Evolutionary conservation across 2,329 filamentous ascomycete species (phyloP).

Genomic region (Aureobasidium sp.): DNA sequence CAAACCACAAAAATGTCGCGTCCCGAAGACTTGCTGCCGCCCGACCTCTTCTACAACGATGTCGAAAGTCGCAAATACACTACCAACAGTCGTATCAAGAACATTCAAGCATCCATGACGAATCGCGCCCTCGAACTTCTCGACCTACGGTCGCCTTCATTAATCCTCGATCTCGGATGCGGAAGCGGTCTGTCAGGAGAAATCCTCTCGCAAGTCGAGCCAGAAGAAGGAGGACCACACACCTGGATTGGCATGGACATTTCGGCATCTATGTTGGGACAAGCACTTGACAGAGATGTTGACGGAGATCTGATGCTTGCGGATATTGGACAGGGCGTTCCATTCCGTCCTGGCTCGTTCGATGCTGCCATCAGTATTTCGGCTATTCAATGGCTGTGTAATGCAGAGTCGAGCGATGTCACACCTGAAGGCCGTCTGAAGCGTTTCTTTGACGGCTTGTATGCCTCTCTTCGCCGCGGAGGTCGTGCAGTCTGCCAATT

Average conservation of each 20-base stretch:
- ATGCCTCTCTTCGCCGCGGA: conserved; percentile 73
- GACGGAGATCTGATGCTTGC: conserved; percentile 91
- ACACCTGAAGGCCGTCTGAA: conserved; percentile 68
- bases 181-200: conserved; percentile 91
- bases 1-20: conserved; percentile 68
- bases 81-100: conserved; percentile 88
- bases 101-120: conserved; percentile 93
- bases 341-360: conserved; percentile 85
- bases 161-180: conserved; percentile 95
- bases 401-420: conserved; percentile 83
- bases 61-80: conserved; percentile 95
- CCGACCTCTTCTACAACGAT: conserved; percentile 97
- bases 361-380: conserved; percentile 93
- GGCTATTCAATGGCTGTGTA: conserved; percentile 98
- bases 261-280: conserved; percentile 89
- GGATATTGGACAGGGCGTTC: conserved; percentile 91
- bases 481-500: conserved; percentile 89
- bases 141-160: conserved; percentile 66
- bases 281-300: conserved; percentile 83
- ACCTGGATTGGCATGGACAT: conserved; percentile 98
- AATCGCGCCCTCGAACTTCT: conserved; percentile 87
- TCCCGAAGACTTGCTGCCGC: conserved; percentile 88
- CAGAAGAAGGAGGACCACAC: conserved; percentile 74
- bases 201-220: conserved; percentile 68
- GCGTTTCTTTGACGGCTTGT: conserved; percentile 88